Conservation (phyloP, 139 green algal species). For the Chlorella sp. region DNA sequence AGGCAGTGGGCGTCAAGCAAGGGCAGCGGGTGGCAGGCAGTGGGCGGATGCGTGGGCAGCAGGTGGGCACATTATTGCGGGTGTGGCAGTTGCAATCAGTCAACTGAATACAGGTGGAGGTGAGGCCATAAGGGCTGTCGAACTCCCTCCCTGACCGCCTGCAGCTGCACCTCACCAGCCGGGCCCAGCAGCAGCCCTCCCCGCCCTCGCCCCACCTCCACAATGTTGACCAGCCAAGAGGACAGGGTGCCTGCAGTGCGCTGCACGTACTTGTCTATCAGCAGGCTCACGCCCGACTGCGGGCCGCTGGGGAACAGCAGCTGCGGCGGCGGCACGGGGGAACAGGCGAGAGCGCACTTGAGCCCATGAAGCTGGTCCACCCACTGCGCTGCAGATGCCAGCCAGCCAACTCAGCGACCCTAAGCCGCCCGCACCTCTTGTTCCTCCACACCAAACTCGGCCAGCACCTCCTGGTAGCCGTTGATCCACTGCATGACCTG, state of each 20-base stretch:
- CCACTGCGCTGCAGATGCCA: too few species aligned
- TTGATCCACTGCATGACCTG: slow-evolving; percentile 83
- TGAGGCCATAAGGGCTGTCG: too few species aligned
- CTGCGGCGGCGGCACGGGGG: too few species aligned
- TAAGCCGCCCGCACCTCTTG: slow-evolving; percentile 32
- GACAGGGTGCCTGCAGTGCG: slow-evolving; percentile 71
- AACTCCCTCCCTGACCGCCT: background rate
- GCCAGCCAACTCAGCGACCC: too few species aligned
- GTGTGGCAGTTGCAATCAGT: too few species aligned
- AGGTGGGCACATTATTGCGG: too few species aligned
- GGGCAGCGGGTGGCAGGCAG: background rate
- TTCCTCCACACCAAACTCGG: slow-evolving; percentile 79
- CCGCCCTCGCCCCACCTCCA: slow-evolving; percentile 50
- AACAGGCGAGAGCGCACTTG: too few species aligned
- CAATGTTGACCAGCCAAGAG: slow-evolving; percentile 85
- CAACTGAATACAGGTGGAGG: background rate
- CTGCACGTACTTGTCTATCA: slow-evolving; percentile 81
- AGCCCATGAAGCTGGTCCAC: too few species aligned
- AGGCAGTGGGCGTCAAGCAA: background rate
- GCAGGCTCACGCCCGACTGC: slow-evolving; percentile 59
- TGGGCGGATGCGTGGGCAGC: background rate
- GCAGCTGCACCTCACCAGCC: too few species aligned
- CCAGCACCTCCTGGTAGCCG: slow-evolving; percentile 74
- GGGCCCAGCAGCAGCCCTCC: background rate
- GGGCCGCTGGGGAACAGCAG: slow-evolving; percentile 36